Percentiles rank a stretch among this genome's conserved stretches.
These are phyloP conservation scores for Pseudocercospora pini-densiflorae DNA, from an alignment of 2,329 filamentous ascomycete genomes.

Conservation along the genomic window DNA sequence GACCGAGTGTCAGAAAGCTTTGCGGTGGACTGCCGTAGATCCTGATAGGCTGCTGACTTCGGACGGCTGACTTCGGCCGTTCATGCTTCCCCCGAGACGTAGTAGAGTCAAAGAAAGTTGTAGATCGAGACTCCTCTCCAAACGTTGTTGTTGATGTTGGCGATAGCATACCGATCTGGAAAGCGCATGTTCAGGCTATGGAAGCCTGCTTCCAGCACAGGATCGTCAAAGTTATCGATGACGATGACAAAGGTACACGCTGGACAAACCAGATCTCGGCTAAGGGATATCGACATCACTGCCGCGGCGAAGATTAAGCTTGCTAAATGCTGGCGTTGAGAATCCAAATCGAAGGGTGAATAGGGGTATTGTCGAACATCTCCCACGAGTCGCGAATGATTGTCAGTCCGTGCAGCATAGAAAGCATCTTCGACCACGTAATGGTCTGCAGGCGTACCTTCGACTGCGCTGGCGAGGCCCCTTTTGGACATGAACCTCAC, in stretches of 20 bases:
- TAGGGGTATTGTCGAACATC: slow-evolving; percentile 6
- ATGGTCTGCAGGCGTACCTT: slow-evolving; percentile 17
- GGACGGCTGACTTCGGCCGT: slow-evolving; percentile 9
- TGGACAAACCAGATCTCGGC: background rate
- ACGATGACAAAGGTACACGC: background rate
- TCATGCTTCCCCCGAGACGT: slow-evolving; percentile 8
- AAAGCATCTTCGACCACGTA: slow-evolving; percentile 14
- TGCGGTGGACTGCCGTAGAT: background rate
- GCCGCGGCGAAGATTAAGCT: background rate
- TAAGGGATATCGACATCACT: slow-evolving; percentile 1
- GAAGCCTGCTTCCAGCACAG: background rate
- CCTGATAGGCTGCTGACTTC: slow-evolving; percentile 6
- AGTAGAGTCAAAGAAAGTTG: slow-evolving; percentile 15
- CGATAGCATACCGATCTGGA: background rate
- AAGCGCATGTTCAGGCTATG: background rate
- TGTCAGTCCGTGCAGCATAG: slow-evolving; percentile 7
- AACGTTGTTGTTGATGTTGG: slow-evolving; percentile 7
- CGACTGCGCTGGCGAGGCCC: background rate
- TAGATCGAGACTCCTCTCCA: slow-evolving; percentile 5
- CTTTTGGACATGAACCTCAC: no score
- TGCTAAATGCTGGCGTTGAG: background rate
- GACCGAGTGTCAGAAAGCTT: background rate
- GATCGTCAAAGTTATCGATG: slow-evolving; percentile 2
- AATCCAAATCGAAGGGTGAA: slow-evolving; percentile 2
- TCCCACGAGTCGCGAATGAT: slow-evolving; percentile 8